Percentiles rank a stretch among this genome's conserved stretches.
Evolutionary conservation across 805 yeast species (phyloP).

Genomic region (Candida chauliodis): DNA sequence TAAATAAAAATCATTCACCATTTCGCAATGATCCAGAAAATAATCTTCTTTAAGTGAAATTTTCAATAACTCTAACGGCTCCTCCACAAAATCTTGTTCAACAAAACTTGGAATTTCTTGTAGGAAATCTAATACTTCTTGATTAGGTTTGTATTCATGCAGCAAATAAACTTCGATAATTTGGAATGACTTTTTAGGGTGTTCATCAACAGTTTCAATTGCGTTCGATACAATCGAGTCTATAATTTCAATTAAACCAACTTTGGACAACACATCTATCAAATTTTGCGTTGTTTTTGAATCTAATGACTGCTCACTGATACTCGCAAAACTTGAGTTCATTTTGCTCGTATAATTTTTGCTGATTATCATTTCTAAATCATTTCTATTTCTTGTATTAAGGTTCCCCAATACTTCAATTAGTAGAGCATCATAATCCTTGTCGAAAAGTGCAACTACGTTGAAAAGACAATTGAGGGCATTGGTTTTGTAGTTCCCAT

Average conservation of each 20-base stretch:
- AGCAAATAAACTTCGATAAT: constrained; percentile 3
- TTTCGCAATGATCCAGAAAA: constrained; percentile 19
- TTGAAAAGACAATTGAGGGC: constrained; percentile 6
- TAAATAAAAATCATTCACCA: constrained; percentile 31
- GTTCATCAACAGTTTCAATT: constrained; percentile 2
- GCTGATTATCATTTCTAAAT: not conserved
- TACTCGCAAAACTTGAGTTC: not conserved
- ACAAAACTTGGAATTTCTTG: constrained; percentile 21
- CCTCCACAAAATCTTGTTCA: constrained; percentile 22
- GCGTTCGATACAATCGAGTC: constrained; percentile 8
- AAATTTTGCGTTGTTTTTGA: not conserved
- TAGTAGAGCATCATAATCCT: not conserved
- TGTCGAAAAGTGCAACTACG: not conserved
- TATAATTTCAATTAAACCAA: constrained; percentile 6
- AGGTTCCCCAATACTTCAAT: not conserved
- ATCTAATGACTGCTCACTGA: constrained; percentile 1
- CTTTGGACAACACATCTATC: constrained; percentile 5
- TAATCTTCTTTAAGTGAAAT: constrained; percentile 20
- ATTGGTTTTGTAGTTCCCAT: constrained; percentile 6
- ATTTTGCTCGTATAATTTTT: not conserved
- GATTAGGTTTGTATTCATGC: constrained; percentile 1
- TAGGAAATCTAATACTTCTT: constrained; percentile 9
- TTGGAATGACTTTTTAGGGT: constrained; percentile 9
- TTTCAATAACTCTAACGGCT: constrained; percentile 17
- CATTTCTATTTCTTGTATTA: not conserved